Percentiles rank a stretch among this genome's conserved stretches.
Evolutionary conservation across 192 early-diverging fungal species (phyloP).

Genomic region (Entomortierella lignicola): DNA sequence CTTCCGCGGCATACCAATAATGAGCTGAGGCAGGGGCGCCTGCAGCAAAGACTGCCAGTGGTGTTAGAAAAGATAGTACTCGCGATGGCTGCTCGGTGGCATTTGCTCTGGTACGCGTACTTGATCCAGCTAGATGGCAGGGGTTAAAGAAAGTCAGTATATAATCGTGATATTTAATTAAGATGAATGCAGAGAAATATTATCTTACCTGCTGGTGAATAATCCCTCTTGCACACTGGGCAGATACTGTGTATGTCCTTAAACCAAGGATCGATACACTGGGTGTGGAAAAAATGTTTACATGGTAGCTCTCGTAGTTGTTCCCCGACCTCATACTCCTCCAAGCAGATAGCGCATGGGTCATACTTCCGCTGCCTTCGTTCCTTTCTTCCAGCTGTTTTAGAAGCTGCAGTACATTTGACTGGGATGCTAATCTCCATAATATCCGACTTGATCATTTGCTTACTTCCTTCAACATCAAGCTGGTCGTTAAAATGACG

Average conservation of each 20-base stretch:
- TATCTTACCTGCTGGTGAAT: constrained; percentile 41
- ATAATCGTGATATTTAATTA: neutral
- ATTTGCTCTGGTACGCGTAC: neutral
- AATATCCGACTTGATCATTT: neutral
- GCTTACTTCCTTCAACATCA: neutral
- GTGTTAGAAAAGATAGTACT: constrained; percentile 10
- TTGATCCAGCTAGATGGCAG: neutral
- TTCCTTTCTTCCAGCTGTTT: neutral
- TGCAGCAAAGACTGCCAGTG: constrained; percentile 12
- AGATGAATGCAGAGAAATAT: neutral
- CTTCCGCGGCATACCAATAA: constrained; percentile 22
- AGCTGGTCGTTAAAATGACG: neutral
- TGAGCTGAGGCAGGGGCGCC: constrained; percentile 14
- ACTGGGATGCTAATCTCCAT: no score
- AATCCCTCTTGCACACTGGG: constrained; percentile 61
- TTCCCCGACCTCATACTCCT: constrained; percentile 66
- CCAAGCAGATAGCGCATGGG: constrained; percentile 65
- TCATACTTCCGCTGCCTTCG: constrained; percentile 30
- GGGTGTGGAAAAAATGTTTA: constrained; percentile 65
- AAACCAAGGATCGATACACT: constrained; percentile 67
- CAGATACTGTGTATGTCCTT: constrained; percentile 61
- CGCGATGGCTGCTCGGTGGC: constrained; percentile 12
- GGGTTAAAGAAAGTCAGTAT: no score
- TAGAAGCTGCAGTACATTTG: no score
- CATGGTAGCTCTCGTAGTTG: constrained; percentile 62